Conservation (phyloP, 306 rosid species). For the Lupinus albus region DNA sequence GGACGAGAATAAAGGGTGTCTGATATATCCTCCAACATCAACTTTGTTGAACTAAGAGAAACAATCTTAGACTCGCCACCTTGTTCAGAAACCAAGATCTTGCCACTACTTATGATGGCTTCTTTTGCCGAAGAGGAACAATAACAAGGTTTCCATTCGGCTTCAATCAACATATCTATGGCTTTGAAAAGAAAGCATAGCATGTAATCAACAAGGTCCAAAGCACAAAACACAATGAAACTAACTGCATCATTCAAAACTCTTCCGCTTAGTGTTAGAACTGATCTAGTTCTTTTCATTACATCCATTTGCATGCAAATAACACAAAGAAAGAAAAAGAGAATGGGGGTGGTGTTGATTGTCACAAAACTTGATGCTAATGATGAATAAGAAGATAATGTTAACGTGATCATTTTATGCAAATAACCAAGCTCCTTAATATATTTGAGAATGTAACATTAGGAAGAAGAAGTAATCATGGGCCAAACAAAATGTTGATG, state of each 20-base stretch:
- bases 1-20: conserved; percentile 86
- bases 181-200: conserved; percentile 69
- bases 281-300: conserved; percentile 49
- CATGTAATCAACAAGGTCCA: conserved; percentile 66
- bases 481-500: neutral
- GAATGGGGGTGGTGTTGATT: neutral
- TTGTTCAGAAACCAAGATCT: conserved; percentile 79
- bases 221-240: conserved; percentile 59
- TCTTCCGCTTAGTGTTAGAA: conserved; percentile 46
- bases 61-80: conserved; percentile 80
- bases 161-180: conserved; percentile 71
- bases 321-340: neutral
- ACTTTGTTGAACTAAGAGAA: conserved; percentile 57
- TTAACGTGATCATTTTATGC: neutral
- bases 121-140: conserved; percentile 73
- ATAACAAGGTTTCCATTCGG: conserved; percentile 82
- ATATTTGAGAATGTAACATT: neutral
- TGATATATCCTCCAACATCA: conserved; percentile 79
- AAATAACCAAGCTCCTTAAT: neutral
- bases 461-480: neutral
- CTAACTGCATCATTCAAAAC: conserved; percentile 67
- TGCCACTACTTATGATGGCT: conserved; percentile 68
- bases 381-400: neutral
- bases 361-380: no score
- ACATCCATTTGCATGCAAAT: conserved; percentile 41